Evolutionary conservation across 78 protist species (phyloP).

Genomic region (Creolimax fragrantissima): DNA sequence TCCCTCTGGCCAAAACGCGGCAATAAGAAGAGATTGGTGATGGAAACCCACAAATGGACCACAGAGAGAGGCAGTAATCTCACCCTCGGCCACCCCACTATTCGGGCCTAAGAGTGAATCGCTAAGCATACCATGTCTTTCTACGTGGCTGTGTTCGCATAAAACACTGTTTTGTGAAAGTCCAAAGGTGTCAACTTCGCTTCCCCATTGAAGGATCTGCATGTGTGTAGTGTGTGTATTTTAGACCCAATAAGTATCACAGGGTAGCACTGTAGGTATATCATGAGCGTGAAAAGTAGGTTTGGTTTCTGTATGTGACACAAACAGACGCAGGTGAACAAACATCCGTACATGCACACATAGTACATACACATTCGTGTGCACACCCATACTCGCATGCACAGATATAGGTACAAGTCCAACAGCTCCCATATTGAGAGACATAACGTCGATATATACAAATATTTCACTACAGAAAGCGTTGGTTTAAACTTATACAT

Average conservation of each 20-base stretch:
- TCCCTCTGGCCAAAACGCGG: constrained; percentile 7
- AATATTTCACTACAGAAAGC: too few relatives aligned
- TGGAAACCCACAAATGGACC: constrained; percentile 12
- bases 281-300: too few relatives aligned
- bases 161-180: not conserved
- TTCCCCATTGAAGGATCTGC: constrained; percentile 9
- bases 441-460: too few relatives aligned
- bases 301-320: too few relatives aligned
- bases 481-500: too few relatives aligned
- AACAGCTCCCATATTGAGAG: not conserved
- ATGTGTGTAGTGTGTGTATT: not conserved
- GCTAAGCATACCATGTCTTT: not conserved
- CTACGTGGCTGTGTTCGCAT: constrained; percentile 14
- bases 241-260: too few relatives aligned
- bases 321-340: too few relatives aligned
- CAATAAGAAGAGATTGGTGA: not conserved
- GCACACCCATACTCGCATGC: not conserved
- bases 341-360: too few relatives aligned
- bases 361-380: too few relatives aligned
- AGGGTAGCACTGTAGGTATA: too few relatives aligned
- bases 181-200: not conserved
- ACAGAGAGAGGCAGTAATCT: not conserved
- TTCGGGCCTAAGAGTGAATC: not conserved
- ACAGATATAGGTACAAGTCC: not conserved
- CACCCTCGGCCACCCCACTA: not conserved